These are phyloP conservation scores for Fusarium falciforme DNA, from an alignment of 2,329 filamentous ascomycete species.

Conservation along the genomic window DNA sequence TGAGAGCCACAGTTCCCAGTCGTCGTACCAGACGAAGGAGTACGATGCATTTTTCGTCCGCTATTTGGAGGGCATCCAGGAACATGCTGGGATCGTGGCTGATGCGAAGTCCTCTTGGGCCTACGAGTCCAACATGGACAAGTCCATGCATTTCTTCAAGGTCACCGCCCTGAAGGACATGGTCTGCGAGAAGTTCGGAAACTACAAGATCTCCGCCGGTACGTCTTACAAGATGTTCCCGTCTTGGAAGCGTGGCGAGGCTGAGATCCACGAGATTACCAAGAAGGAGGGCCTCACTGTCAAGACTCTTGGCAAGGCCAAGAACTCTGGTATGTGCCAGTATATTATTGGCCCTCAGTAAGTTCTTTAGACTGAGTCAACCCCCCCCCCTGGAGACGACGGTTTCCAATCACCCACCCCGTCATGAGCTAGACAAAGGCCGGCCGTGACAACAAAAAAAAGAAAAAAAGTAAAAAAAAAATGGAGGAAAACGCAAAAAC, in stretches of 20 bases:
- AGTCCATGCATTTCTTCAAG: constrained; percentile 33
- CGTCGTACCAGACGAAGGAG: constrained; percentile 24
- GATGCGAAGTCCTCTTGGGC: constrained; percentile 12
- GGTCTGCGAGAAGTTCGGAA: constrained; percentile 15
- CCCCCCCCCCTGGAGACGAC: background rate
- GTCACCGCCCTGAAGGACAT: constrained; percentile 21
- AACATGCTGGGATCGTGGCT: constrained; percentile 9
- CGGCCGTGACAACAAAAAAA: background rate
- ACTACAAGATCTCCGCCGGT: background rate
- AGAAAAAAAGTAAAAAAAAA: background rate
- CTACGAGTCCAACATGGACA: constrained; percentile 9
- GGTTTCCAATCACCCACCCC: background rate
- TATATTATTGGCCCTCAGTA: constrained; percentile 22
- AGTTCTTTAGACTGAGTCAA: background rate
- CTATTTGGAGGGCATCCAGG: constrained; percentile 18
- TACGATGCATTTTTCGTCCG: constrained; percentile 25
- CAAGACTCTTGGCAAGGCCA: constrained; percentile 31
- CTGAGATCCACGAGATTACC: constrained; percentile 21
- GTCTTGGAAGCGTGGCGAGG: constrained; percentile 38
- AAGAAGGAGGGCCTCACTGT: constrained; percentile 18
- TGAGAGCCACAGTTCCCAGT: background rate
- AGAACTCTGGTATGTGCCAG: constrained; percentile 34
- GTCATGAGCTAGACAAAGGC: background rate
- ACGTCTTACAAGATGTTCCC: constrained; percentile 34
- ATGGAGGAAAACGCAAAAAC: no score